Evolutionary conservation across 2,329 filamentous ascomycete genomes (phyloP).

Genomic region (Leptographium galeiforme): DNA sequence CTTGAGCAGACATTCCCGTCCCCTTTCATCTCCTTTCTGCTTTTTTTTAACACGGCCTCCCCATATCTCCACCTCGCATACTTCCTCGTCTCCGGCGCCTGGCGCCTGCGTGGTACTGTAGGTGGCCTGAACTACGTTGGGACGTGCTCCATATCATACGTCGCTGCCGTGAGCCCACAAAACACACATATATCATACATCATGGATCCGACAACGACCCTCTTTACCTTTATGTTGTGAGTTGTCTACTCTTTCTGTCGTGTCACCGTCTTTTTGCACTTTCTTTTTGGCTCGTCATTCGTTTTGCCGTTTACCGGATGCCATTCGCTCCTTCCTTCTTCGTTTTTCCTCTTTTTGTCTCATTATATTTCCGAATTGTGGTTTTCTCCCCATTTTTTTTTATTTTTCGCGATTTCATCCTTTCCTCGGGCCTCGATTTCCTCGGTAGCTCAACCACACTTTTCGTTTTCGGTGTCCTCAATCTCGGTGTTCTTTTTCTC

Average conservation of each 20-base stretch:
- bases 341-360: conserved; percentile 7
- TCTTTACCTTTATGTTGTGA: conserved; percentile 58
- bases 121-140: background rate
- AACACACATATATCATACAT: background rate
- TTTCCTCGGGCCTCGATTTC: too few species aligned
- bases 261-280: background rate
- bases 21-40: conserved; percentile 5
- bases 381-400: background rate
- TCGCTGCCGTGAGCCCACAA: too few species aligned
- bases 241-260: conserved; percentile 18
- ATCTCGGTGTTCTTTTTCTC: background rate
- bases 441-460: too few species aligned
- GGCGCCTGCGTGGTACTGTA: background rate
- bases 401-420: background rate
- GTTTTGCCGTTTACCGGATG: conserved; percentile 3
- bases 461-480: background rate
- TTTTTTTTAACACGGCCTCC: background rate
- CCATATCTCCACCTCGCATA: background rate
- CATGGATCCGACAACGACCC: conserved; percentile 51
- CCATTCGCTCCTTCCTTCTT: conserved; percentile 7
- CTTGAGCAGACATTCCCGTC: background rate
- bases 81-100: background rate
- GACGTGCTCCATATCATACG: background rate
- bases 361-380: background rate
- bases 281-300: background rate